Evolutionary conservation across 2,329 filamentous ascomycete species (phyloP), one percentile per base, ranked within the genome.

Genomic region (Trichoderma guizhouense): DNA sequence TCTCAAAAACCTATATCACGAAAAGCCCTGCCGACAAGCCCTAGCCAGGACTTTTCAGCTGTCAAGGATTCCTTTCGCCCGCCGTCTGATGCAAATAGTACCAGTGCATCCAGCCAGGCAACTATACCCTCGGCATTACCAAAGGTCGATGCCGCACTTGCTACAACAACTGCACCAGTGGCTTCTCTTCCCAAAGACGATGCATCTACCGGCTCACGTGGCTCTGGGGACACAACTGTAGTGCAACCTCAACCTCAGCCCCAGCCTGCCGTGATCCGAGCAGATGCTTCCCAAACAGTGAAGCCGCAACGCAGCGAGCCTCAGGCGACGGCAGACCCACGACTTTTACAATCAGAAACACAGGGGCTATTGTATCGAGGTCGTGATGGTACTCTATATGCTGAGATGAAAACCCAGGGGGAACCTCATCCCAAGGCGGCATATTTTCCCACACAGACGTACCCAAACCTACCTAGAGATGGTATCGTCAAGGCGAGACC

Each of bases 401-500:
- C 82, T 3, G 83, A 84, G 72, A 82, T 83, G 79, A 82, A 79
- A 65, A 75, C 78, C 18, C 68, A 78, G 53, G 76, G 76, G 30
- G 76, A 81, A 53, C 76, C 81, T 9, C 79, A 84, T 55, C 78
- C 81, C 1, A 77, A 75, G 68, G 82, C 82, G 4, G 72, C 79
- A 24, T 80, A 80, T 72, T 85, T 85, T 72, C 83, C 83, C 5
- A 74, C 70, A 39, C 80, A 80, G 72, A 77, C 73, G 6, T 76
- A 79, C 4, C 71, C 75, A 43, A 76, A 73, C 5, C 66, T 78
- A 8, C 74, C 77, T 2, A 77, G 81, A 6, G 81, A 81, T 57
- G 78, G 80, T 15, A 76, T 87, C 28, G 81, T 85, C 71, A 79
- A 80, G 21, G 81, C 87, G 2, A 78, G 78, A 8, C 82, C 85